Conservation (phyloP, 2,329 filamentous ascomycete species). For the Hypoxylon sp. region DNA sequence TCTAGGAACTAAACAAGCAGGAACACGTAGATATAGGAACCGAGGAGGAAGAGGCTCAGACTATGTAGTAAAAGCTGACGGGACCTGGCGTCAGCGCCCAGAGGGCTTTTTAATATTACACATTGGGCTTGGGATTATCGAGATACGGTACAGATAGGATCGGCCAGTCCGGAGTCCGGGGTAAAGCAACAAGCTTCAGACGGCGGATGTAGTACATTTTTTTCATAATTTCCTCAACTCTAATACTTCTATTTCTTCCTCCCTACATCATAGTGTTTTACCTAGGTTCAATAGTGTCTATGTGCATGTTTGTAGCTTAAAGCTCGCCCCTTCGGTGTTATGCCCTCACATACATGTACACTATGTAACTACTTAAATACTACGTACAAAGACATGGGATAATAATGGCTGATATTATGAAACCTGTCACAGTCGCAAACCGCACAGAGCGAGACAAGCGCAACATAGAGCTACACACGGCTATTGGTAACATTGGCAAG, state of each 20-base stretch:
- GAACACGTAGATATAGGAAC: conserved; percentile 18
- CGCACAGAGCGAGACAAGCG: conserved; percentile 5
- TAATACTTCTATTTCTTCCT: conserved; percentile 10
- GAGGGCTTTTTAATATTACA: conserved; percentile 34
- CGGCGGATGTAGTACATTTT: neutral
- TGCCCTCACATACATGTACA: neutral
- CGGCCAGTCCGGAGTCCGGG: conserved; percentile 44
- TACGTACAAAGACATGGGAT: neutral
- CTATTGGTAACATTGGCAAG: neutral
- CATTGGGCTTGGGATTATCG: conserved; percentile 12
- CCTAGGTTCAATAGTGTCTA: conserved; percentile 14
- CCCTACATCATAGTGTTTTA: conserved; percentile 8
- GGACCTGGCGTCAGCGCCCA: conserved; percentile 32
- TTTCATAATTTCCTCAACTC: conserved; percentile 17
- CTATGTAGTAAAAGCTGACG: conserved; percentile 22
- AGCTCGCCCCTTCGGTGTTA: neutral
- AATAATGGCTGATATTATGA: conserved; percentile 7
- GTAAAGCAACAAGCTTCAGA: conserved; percentile 26
- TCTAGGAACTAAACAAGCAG: conserved; percentile 7
- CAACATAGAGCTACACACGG: neutral
- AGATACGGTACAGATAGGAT: conserved; percentile 25
- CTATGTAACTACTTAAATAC: neutral
- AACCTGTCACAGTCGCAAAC: conserved; percentile 3
- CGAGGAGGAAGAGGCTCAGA: conserved; percentile 29
- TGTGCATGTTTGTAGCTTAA: neutral